Evolutionary conservation across 1,284 basidiomycete species (phyloP).

Genomic region (Heterobasidion irregulare): DNA sequence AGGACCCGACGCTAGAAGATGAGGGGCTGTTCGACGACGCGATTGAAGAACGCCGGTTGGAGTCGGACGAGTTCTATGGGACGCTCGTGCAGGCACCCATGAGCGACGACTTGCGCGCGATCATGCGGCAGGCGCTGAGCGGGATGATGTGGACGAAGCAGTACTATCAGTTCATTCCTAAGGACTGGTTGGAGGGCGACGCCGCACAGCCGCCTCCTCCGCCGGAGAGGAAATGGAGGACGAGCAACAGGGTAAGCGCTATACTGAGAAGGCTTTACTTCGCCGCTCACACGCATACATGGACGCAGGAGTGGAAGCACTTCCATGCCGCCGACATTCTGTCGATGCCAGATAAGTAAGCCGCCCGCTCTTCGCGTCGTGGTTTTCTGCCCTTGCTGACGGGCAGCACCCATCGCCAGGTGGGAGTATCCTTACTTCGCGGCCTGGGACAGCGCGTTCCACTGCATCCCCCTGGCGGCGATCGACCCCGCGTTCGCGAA

Average conservation of each 20-base stretch:
- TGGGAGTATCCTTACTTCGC: slow-evolving; percentile 99
- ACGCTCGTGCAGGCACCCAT: slow-evolving; percentile 75
- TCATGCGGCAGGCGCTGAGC: slow-evolving; percentile 94
- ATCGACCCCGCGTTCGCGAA: slow-evolving; percentile 95
- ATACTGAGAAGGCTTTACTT: neutral
- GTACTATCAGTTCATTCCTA: slow-evolving; percentile 93
- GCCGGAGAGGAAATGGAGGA: slow-evolving; percentile 75
- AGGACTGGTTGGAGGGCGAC: slow-evolving; percentile 94
- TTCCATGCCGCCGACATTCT: slow-evolving; percentile 93
- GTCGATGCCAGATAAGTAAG: slow-evolving; percentile 96
- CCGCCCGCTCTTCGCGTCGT: slow-evolving; percentile 2
- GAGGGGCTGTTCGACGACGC: slow-evolving; percentile 86
- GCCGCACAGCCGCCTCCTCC: slow-evolving; percentile 93
- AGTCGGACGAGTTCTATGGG: slow-evolving; percentile 95
- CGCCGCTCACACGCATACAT: neutral
- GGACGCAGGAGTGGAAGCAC: slow-evolving; percentile 81
- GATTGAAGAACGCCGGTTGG: slow-evolving; percentile 82
- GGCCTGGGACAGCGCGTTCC: slow-evolving; percentile 95
- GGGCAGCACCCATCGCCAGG: slow-evolving; percentile 23
- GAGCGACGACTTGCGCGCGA: slow-evolving; percentile 88
- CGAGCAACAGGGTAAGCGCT: slow-evolving; percentile 63
- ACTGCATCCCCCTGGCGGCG: slow-evolving; percentile 94
- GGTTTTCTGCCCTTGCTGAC: neutral
- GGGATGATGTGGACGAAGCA: slow-evolving; percentile 99
- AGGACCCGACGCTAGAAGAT: slow-evolving; percentile 78